A percentile compares a stretch with the other conserved stretches of the same genome.
Conservation (phyloP, 2,329 filamentous ascomycete genomes). For the Neonectria hederae region DNA sequence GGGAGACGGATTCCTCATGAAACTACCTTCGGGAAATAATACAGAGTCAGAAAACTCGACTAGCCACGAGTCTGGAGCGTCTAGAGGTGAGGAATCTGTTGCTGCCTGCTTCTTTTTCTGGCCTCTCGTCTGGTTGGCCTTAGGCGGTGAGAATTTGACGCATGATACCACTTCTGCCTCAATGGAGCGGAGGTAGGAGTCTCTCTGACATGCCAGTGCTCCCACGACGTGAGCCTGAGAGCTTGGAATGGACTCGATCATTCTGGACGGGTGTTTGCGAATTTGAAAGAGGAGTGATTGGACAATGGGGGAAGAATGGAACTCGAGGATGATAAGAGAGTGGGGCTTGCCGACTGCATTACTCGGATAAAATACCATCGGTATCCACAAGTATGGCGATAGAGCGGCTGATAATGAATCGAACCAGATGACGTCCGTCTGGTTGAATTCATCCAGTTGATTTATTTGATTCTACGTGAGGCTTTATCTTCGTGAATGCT, state of each 20-base stretch:
- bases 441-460: background rate
- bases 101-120: slow-evolving; percentile 34
- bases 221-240: slow-evolving; percentile 30
- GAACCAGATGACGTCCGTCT: background rate
- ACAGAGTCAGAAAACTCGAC: slow-evolving; percentile 46
- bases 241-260: background rate
- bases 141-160: slow-evolving; percentile 32
- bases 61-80: slow-evolving; percentile 38
- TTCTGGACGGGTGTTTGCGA: background rate
- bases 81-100: background rate
- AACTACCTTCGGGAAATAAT: slow-evolving; percentile 43
- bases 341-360: background rate
- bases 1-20: background rate
- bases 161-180: slow-evolving; percentile 43
- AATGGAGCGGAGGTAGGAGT: slow-evolving; percentile 40
- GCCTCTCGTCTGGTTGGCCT: slow-evolving; percentile 18
- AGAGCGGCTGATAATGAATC: background rate
- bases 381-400: background rate
- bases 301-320: background rate
- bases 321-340: background rate
- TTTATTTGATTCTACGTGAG: background rate
- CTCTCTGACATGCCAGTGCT: slow-evolving; percentile 41
- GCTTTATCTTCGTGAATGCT: background rate
- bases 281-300: background rate
- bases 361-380: background rate